Evolutionary conservation across 306 rosid species (phyloP).

Genomic region (Datisca glomerata): DNA sequence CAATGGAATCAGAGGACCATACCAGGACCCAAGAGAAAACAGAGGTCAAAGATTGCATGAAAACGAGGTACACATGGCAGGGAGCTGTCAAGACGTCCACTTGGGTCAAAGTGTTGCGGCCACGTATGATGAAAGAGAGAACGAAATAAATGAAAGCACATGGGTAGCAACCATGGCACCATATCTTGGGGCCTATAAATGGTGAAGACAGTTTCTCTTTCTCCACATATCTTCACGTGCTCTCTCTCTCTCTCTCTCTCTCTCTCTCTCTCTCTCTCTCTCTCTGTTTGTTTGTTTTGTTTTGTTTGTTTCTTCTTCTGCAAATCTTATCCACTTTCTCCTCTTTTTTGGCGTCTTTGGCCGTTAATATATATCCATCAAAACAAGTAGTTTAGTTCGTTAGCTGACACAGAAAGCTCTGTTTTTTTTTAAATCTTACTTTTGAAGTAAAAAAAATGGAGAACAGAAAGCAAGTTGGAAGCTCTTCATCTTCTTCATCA

Average conservation of each 20-base stretch:
- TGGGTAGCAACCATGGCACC: background rate
- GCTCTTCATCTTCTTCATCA: constrained; percentile 25
- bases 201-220: background rate
- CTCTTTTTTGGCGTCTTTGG: background rate
- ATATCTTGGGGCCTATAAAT: background rate
- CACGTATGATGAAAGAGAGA: background rate
- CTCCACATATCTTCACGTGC: background rate
- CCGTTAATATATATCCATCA: constrained; percentile 13
- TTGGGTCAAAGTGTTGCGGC: no score
- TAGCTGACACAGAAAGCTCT: constrained; percentile 35
- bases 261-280: background rate
- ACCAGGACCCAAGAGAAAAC: no score
- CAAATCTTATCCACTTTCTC: background rate
- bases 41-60: no score
- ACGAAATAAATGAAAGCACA: background rate
- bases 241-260: background rate
- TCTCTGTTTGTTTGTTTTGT: background rate
- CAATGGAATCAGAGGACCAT: no score
- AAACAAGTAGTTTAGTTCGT: constrained; percentile 35
- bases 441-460: constrained; percentile 32
- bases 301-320: no score
- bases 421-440: constrained; percentile 2
- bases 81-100: background rate
- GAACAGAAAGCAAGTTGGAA: constrained; percentile 27
- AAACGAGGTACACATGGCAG: no score